A percentile compares a stretch with the other conserved stretches of the same genome.
Evolutionary conservation across 176 grass and related monocot species (phyloP).

Genomic region (Lolium multiflorum): DNA sequence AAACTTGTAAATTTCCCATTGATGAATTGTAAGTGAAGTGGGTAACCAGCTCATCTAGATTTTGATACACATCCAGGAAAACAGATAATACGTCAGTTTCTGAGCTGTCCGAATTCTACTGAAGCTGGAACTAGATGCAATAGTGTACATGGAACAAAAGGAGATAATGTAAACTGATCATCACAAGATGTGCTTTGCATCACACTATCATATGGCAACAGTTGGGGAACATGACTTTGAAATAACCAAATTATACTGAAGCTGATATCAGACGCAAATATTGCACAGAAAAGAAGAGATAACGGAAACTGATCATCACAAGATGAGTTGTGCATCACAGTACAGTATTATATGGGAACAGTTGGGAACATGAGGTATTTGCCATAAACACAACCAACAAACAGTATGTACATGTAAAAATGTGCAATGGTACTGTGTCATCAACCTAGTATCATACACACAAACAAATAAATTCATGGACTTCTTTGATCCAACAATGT

Average conservation of each 20-base stretch:
- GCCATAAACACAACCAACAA: not conserved
- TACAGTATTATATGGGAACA: conserved; percentile 4
- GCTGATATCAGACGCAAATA: too few relatives aligned
- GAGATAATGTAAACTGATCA: not conserved
- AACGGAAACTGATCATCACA: not conserved
- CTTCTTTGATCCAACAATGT: conserved; percentile 41
- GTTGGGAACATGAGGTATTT: not conserved
- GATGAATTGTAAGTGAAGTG: not conserved
- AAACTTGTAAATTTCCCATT: not conserved
- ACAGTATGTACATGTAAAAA: conserved; percentile 20
- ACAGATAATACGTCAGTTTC: conserved; percentile 8
- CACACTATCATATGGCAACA: not conserved
- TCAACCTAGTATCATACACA: conserved; percentile 28
- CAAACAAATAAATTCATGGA: conserved; percentile 10
- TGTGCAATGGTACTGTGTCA: conserved; percentile 24
- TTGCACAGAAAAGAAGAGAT: not conserved
- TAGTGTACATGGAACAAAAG: conserved; percentile 3
- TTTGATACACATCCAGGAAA: not conserved
- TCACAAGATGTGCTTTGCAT: not conserved
- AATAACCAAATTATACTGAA: too few relatives aligned
- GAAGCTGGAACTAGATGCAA: conserved; percentile 1
- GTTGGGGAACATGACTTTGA: not conserved
- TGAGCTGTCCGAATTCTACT: conserved; percentile 9
- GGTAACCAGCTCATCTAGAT: not conserved
- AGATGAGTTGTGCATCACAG: not conserved